These are phyloP conservation scores for Pyracantha coccinea DNA, from an alignment of 331 rosid species.

Conservation along the genomic window DNA sequence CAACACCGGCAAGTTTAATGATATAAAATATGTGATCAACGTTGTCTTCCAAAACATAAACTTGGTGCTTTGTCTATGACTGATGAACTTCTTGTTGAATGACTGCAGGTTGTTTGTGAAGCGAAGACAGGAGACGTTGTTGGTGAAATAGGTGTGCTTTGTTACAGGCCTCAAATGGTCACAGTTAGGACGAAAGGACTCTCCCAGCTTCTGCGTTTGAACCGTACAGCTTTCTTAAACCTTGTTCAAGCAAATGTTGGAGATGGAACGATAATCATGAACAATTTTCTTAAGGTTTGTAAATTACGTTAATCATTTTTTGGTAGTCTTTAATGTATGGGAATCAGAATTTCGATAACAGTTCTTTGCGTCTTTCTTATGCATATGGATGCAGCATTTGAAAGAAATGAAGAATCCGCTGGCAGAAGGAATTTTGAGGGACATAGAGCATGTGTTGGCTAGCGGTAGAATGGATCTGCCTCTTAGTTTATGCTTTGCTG, in stretches of 20 bases:
- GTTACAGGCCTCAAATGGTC: constrained; percentile 66
- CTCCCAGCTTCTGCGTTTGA: constrained; percentile 63
- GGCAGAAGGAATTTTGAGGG: constrained; percentile 42
- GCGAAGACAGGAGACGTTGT: constrained; percentile 39
- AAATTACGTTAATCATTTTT: not conserved
- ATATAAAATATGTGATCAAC: not conserved
- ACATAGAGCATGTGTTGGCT: constrained; percentile 47
- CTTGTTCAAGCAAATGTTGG: constrained; percentile 59
- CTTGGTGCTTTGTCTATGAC: not conserved
- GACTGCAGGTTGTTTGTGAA: constrained; percentile 49
- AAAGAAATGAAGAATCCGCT: constrained; percentile 24
- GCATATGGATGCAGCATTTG: constrained; percentile 38
- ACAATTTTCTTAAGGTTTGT: constrained; percentile 56
- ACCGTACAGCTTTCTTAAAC: constrained; percentile 44
- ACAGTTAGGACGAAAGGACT: constrained; percentile 64
- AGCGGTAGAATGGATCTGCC: constrained; percentile 54
- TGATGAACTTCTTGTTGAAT: not conserved
- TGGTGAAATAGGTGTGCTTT: constrained; percentile 75
- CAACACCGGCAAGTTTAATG: constrained; percentile 39
- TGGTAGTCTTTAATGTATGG: not conserved
- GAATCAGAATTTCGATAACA: too few species aligned
- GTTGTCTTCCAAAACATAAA: not conserved
- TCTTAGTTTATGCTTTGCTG: constrained; percentile 58
- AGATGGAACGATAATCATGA: constrained; percentile 67
- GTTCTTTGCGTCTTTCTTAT: not conserved